A percentile compares a stretch with the other conserved stretches of the same genome.
These are phyloP conservation scores for Aspergillus quadrilineatus DNA, from an alignment of 2,329 filamentous ascomycete genomes.

Conservation along the genomic window DNA sequence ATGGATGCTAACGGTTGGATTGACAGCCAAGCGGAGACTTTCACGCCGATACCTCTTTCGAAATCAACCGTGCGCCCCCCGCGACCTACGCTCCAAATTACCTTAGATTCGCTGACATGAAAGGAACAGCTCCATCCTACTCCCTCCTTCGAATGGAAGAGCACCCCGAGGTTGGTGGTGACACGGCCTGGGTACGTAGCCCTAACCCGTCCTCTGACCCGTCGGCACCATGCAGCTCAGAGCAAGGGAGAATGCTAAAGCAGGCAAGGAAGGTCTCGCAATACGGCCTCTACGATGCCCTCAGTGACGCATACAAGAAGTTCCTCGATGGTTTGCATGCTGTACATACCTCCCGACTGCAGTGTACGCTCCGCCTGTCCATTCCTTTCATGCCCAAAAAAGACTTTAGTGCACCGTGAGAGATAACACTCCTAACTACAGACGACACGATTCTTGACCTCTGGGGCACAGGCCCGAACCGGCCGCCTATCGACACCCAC, in stretches of 20 bases:
- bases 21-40: constrained; percentile 44
- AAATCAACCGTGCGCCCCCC: constrained; percentile 45
- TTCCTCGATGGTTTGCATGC: constrained; percentile 48
- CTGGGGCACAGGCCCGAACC: constrained; percentile 44
- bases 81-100: too few relatives aligned
- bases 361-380: neutral
- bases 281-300: too few relatives aligned
- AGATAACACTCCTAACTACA: neutral
- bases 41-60: constrained; percentile 53
- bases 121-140: constrained; percentile 45
- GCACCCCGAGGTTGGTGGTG: constrained; percentile 49
- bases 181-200: constrained; percentile 47
- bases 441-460: constrained; percentile 50
- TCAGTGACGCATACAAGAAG: constrained; percentile 31
- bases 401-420: too few relatives aligned
- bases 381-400: too few relatives aligned
- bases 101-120: too few relatives aligned
- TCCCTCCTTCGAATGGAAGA: constrained; percentile 54
- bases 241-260: too few relatives aligned
- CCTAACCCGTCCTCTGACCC: constrained; percentile 27
- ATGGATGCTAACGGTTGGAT: too few relatives aligned
- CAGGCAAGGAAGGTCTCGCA: too few relatives aligned
- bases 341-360: constrained; percentile 43
- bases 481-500: constrained; percentile 49
- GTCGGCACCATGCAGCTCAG: too few relatives aligned